phyloP scores from a whole-genome alignment of 2,329 filamentous ascomycete genomes.

The Fusarium heterosporum region DNA sequence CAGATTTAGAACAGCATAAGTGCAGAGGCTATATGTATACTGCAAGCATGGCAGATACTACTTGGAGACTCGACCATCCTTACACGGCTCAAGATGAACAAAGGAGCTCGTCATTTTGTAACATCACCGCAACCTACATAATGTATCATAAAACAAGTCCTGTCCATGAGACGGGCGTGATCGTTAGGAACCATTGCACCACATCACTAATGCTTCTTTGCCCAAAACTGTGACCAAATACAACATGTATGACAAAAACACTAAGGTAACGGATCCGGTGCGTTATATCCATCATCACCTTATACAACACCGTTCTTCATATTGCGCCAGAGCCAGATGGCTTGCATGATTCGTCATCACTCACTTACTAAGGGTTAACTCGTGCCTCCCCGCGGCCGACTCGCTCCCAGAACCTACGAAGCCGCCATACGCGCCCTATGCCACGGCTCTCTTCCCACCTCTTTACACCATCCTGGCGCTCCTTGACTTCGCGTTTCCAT shows the following conservation, averaged over 20 bases:
- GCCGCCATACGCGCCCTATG: constrained; percentile 68
- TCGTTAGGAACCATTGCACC: constrained; percentile 2
- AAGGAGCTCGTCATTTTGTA: constrained; percentile 35
- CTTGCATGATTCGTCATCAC: constrained; percentile 4
- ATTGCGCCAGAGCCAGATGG: constrained; percentile 1
- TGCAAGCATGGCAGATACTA: neutral
- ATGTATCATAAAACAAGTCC: constrained; percentile 44
- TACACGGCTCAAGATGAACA: constrained; percentile 1
- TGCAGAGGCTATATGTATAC: neutral
- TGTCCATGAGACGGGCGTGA: constrained; percentile 12
- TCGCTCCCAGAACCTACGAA: constrained; percentile 75
- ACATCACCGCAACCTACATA: constrained; percentile 44
- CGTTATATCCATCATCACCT: neutral
- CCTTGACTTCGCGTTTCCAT: constrained; percentile 64
- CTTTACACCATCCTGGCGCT: constrained; percentile 61
- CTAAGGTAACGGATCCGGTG: neutral
- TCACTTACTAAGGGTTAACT: constrained; percentile 37
- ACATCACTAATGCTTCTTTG: neutral
- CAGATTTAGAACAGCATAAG: constrained; percentile 54
- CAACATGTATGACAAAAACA: neutral
- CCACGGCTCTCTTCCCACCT: constrained; percentile 63
- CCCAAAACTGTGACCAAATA: constrained; percentile 15
- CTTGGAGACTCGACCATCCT: neutral
- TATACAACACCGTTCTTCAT: neutral
- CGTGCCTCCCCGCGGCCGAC: constrained; percentile 58